Conservation (phyloP, 2,329 filamentous ascomycete genomes). For the Hymenoscyphus scutula region DNA sequence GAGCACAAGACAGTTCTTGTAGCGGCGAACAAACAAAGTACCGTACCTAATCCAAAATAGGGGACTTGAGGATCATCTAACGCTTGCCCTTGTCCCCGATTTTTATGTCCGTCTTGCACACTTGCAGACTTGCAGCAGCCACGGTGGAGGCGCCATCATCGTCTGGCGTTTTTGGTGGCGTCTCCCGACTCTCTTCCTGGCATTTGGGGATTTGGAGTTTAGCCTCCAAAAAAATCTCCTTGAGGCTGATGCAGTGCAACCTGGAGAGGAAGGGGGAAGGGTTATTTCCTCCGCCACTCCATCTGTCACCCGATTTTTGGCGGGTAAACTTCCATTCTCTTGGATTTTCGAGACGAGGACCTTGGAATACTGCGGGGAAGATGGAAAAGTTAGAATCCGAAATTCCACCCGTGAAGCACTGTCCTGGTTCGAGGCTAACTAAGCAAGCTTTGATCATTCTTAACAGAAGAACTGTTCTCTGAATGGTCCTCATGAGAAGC, state of each 20-base stretch:
- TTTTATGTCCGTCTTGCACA: background rate
- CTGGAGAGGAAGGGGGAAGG: too few species aligned
- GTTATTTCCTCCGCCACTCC: background rate
- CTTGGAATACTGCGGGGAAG: background rate
- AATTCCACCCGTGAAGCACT: too few species aligned
- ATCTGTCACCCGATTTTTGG: background rate
- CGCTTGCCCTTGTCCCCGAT: background rate
- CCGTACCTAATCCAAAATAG: background rate
- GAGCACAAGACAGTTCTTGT: background rate
- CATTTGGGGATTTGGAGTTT: background rate
- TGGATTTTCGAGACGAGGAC: background rate
- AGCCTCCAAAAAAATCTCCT: background rate
- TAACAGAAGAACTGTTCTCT: too few species aligned
- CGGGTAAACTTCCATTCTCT: background rate
- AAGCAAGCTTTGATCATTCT: too few species aligned
- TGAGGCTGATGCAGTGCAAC: slow-evolving; percentile 2
- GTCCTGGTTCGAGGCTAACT: too few species aligned
- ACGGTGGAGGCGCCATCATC: background rate
- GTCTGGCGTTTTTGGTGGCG: background rate
- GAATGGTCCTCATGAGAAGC: too few species aligned
- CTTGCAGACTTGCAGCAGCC: too few species aligned
- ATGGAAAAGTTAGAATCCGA: too few species aligned
- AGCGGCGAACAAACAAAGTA: background rate
- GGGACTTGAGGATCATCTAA: background rate
- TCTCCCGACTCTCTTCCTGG: background rate